phyloP scores from a whole-genome alignment of 768 basidiomycete genomes.

The Hericium rajendrae region DNA sequence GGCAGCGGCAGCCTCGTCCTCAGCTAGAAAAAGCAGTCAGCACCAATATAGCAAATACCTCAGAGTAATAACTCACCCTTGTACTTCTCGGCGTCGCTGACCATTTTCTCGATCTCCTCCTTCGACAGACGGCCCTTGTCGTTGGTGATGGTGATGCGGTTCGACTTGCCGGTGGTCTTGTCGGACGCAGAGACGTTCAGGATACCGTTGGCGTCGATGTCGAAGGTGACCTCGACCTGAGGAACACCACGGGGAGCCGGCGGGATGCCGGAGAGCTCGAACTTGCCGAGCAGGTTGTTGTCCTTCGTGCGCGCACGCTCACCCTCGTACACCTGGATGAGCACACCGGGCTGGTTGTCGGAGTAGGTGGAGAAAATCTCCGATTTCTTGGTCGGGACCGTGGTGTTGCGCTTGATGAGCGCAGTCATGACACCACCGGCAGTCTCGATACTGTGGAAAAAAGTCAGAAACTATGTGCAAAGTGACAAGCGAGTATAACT shows the following conservation, averaged over 20 bases:
- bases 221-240: conserved; percentile 96
- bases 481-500: conserved; percentile 8
- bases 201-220: conserved; percentile 96
- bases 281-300: conserved; percentile 97
- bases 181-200: conserved; percentile 91
- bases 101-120: conserved; percentile 99
- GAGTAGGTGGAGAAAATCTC: conserved; percentile 98
- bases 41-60: neutral
- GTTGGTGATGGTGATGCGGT: conserved; percentile 89
- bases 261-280: conserved; percentile 93
- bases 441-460: conserved; percentile 70
- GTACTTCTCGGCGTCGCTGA: conserved; percentile 88
- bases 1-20: conserved; percentile 79
- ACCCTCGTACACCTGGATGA: conserved; percentile 97
- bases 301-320: conserved; percentile 98
- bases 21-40: conserved; percentile 34
- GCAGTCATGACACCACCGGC: conserved; percentile 99
- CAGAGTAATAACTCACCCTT: conserved; percentile 40
- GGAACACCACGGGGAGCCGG: conserved; percentile 97
- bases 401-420: conserved; percentile 97
- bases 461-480: conserved; percentile 19
- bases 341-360: conserved; percentile 97
- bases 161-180: conserved; percentile 96
- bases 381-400: conserved; percentile 96
- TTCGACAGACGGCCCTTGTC: conserved; percentile 96